phyloP scores from a whole-genome alignment of 768 basidiomycete species.

The Xerocomellus dryophilus region DNA sequence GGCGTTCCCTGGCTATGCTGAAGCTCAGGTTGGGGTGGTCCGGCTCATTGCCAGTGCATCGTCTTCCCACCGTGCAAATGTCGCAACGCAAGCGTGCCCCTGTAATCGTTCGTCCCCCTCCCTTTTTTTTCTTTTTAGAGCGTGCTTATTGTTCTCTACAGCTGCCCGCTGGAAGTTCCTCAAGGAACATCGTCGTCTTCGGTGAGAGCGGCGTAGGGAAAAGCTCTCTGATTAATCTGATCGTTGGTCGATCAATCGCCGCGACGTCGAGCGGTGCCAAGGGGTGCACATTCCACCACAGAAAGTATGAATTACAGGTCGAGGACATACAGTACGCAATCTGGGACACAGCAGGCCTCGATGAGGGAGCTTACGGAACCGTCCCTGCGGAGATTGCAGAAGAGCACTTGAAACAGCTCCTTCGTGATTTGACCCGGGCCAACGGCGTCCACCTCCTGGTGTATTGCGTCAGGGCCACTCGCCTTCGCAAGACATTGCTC shows the following conservation, averaged over 20 bases:
- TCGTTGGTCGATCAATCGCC: conserved; percentile 39
- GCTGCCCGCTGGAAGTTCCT: conserved; percentile 6
- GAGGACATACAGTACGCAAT: conserved; percentile 24
- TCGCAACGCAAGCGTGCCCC: conserved; percentile 21
- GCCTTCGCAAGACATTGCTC: conserved; percentile 26
- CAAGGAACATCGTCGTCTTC: conserved; percentile 28
- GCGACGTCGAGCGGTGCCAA: conserved; percentile 31
- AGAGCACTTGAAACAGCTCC: conserved; percentile 22
- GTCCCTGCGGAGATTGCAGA: conserved; percentile 31
- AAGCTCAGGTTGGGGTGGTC: conserved; percentile 5
- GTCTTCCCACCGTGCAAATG: conserved; percentile 20
- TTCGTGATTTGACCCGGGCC: conserved; percentile 25
- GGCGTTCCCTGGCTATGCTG: background rate
- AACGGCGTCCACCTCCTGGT: conserved; percentile 31
- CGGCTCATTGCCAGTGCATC: conserved; percentile 8
- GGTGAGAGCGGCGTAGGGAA: conserved; percentile 36
- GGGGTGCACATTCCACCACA: conserved; percentile 36
- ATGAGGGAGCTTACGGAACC: conserved; percentile 34
- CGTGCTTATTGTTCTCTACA: conserved; percentile 9
- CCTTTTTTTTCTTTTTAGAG: conserved; percentile 8
- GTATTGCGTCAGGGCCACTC: conserved; percentile 34
- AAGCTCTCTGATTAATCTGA: conserved; percentile 43
- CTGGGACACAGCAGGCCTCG: conserved; percentile 41
- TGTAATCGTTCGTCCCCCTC: conserved; percentile 9
- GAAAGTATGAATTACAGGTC: conserved; percentile 27